A percentile compares a stretch with the other conserved stretches of the same genome.
Conservation (phyloP, 495 filamentous ascomycete genomes). For the Bacidia rubella region DNA sequence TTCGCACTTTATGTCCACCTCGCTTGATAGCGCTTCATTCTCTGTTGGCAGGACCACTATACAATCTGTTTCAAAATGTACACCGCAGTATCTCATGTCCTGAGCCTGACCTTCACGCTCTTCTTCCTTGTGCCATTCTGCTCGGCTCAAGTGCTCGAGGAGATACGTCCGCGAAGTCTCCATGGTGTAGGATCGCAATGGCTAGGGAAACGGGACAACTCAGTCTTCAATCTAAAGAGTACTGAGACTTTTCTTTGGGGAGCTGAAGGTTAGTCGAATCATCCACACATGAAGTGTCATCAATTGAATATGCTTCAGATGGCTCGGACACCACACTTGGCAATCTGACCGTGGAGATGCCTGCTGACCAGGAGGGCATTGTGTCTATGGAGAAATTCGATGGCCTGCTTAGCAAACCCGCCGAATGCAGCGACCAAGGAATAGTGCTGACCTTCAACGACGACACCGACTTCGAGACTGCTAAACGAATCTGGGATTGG, state of each 20-base stretch:
- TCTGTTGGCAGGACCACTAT: no score
- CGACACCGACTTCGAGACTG: background rate
- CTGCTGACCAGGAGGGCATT: background rate
- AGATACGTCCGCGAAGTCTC: background rate
- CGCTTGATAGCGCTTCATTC: no score
- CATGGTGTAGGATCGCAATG: background rate
- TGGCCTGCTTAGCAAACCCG: background rate
- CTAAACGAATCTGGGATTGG: conserved; percentile 27
- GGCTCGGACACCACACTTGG: background rate
- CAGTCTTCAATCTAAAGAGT: background rate
- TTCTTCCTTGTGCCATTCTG: background rate
- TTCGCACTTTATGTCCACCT: no score
- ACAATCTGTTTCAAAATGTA: background rate
- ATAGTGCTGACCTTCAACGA: background rate
- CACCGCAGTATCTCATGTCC: background rate
- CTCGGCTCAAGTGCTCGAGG: background rate
- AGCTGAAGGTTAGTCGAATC: background rate
- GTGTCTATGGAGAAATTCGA: background rate
- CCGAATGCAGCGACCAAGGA: background rate
- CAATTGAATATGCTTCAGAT: background rate
- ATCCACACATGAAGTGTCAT: background rate
- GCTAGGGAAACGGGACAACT: background rate
- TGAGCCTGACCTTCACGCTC: background rate
- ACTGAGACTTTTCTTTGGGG: background rate
- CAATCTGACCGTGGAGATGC: background rate